Base-by-base conservation (phyloP, 371 early-diverging fungal genomes). In the Mortierella sp. region DNA sequence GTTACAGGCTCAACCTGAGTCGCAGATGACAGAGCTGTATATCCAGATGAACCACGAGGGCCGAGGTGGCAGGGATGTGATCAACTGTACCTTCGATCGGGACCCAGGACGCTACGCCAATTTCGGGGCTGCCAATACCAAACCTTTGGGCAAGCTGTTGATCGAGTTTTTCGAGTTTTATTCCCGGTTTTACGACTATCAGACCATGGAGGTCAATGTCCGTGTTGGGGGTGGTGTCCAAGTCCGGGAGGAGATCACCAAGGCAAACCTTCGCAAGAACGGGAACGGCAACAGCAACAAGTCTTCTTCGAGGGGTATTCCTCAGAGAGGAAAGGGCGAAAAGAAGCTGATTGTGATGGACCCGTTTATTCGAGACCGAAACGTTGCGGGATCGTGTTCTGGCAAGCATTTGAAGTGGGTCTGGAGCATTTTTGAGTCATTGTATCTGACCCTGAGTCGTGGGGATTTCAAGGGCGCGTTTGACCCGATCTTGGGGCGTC, bases 181-280 rank as follows among this genome's bases (percentile, higher is more conserved):
- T 37, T 61, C 79, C 11, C 79, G 84, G 11, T 79, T 70, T 64
- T 83, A 68, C 55, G 84, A 83, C 39, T 83, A 83, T 39, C 75
- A 75, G 31, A 79, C 73, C 64, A 70, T 75, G 84, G 84, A 83
- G 45, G 79, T 83, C 65, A 83, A 83, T 29, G 70, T 83, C 43
- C 84, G 84, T 24, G 34, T 73, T 2, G 83, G 83, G 19, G 79
- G 76, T 22, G 78, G 78, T 4, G 31, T 77, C 61, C 58, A 71
- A 10, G n/a, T 58, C 14, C 73, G 77, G 40, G 71, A 74, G 26
- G 74, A 70, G 16, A 45, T 41, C 22, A 8, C 61, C 5, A 47
- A 55, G 16, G 65, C 45, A 19, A 58, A 43, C 40, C 13, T 47
- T 2, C 69, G 58, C 58, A 70, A 63, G 52, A 34, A 50, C 44